Evolutionary conservation across 805 yeast genomes (phyloP).

Genomic region (Ogataea thermomethanolica): DNA sequence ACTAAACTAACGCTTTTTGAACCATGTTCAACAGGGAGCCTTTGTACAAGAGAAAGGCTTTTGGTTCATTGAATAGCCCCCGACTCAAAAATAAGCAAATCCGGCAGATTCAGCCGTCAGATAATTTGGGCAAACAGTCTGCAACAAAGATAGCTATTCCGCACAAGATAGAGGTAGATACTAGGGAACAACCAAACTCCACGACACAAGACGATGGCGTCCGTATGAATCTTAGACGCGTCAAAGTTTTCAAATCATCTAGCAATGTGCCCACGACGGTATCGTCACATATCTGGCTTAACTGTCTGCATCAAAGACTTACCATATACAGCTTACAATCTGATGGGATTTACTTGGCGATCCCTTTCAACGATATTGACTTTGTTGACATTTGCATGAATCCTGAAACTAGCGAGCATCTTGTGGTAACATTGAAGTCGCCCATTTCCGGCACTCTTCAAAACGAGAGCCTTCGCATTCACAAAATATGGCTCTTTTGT

Average conservation of each 20-base stretch:
- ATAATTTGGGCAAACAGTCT: constrained; percentile 8
- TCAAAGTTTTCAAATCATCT: constrained; percentile 8
- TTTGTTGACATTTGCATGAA: constrained; percentile 13
- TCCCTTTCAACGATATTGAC: constrained; percentile 7
- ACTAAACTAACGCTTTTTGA: neutral
- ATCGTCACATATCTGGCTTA: constrained; percentile 7
- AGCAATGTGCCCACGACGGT: constrained; percentile 7
- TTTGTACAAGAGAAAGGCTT: constrained; percentile 15
- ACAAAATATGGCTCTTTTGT: constrained; percentile 14
- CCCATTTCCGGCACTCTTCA: constrained; percentile 5
- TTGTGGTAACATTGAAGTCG: constrained; percentile 6
- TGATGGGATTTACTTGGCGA: constrained; percentile 5
- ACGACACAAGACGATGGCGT: neutral
- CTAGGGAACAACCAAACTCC: constrained; percentile 3
- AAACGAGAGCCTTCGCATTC: constrained; percentile 2
- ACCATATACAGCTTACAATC: constrained; percentile 8
- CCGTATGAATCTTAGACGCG: constrained; percentile 1
- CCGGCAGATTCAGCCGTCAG: constrained; percentile 16
- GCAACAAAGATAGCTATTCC: constrained; percentile 13
- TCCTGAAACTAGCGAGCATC: constrained; percentile 8
- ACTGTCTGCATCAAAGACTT: constrained; percentile 1
- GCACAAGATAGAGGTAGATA: constrained; percentile 9
- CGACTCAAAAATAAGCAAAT: constrained; percentile 12
- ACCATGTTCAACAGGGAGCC: constrained; percentile 15
- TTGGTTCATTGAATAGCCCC: constrained; percentile 16